A percentile compares a stretch with the other conserved stretches of the same genome.
These are phyloP conservation scores for Tilletia indica DNA, from an alignment of 1,284 basidiomycete species.

Conservation along the genomic window DNA sequence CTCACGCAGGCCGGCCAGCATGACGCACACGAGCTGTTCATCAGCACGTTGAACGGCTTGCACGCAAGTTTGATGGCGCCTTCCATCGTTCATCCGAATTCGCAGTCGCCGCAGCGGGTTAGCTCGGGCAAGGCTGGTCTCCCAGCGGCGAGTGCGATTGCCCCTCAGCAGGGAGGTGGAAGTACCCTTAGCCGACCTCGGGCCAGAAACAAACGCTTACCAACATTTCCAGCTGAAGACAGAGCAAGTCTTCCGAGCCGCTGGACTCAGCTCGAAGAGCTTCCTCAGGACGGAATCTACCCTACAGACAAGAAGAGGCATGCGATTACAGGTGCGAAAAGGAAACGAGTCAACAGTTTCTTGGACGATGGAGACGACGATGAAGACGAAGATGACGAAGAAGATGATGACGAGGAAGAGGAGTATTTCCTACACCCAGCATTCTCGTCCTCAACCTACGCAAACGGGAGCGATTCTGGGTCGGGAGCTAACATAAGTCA, in stretches of 20 bases:
- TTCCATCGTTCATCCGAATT: not conserved
- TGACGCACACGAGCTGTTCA: constrained; percentile 75
- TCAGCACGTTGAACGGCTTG: constrained; percentile 50
- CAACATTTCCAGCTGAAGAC: no score
- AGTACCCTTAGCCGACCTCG: constrained; percentile 19
- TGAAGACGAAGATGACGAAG: constrained; percentile 9
- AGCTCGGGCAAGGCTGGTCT: constrained; percentile 28
- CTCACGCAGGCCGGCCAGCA: constrained; percentile 89
- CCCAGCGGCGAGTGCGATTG: constrained; percentile 32
- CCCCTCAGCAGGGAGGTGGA: constrained; percentile 28
- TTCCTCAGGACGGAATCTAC: constrained; percentile 14
- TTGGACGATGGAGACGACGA: not conserved
- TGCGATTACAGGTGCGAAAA: not conserved
- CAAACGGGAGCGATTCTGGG: not conserved
- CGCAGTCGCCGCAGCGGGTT: constrained; percentile 18
- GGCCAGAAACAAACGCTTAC: not conserved
- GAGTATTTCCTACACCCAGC: constrained; percentile 10
- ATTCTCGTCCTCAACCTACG: constrained; percentile 1
- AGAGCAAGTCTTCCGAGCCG: not conserved
- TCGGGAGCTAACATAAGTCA: not conserved
- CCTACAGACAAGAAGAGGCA: not conserved
- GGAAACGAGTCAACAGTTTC: not conserved
- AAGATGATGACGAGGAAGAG: constrained; percentile 7
- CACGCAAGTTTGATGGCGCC: constrained; percentile 40
- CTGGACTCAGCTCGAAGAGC: constrained; percentile 9